Conservation (phyloP, 2,329 filamentous ascomycete genomes). For the Cladosporium sp. region DNA sequence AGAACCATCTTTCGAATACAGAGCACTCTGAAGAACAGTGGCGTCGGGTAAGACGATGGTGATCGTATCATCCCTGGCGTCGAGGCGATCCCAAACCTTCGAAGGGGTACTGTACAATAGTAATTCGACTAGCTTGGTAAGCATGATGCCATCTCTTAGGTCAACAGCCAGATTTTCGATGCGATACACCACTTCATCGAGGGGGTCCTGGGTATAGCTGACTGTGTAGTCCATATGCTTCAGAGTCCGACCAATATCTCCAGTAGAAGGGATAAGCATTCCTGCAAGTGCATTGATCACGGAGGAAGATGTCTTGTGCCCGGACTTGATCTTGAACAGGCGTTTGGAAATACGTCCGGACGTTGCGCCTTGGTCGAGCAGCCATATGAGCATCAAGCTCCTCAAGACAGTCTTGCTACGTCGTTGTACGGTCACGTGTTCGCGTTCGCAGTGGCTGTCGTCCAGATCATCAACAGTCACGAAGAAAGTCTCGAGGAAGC, state of each 20-base stretch:
- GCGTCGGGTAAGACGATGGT: conserved; percentile 45
- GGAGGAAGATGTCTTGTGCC: conserved; percentile 53
- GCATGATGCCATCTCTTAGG: conserved; percentile 56
- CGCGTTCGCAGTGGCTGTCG: background rate
- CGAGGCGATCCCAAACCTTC: background rate
- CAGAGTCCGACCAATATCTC: conserved; percentile 53
- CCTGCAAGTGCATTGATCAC: conserved; percentile 50
- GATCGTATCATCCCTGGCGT: conserved; percentile 19
- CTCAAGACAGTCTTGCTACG: conserved; percentile 49
- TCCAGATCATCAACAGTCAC: conserved; percentile 55
- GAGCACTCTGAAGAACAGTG: conserved; percentile 38
- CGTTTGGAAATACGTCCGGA: conserved; percentile 30
- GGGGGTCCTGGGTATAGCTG: conserved; percentile 50
- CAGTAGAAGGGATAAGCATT: conserved; percentile 55
- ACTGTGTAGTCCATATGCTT: conserved; percentile 56
- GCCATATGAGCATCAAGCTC: conserved; percentile 56
- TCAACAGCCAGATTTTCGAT: conserved; percentile 60
- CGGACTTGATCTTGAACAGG: conserved; percentile 51
- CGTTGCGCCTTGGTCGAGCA: conserved; percentile 54
- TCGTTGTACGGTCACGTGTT: background rate
- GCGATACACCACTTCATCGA: conserved; percentile 56
- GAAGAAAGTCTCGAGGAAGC: conserved; percentile 55
- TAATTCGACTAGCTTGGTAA: conserved; percentile 58
- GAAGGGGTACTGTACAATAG: conserved; percentile 40
- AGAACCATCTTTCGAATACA: conserved; percentile 25